Base-by-base conservation (phyloP, 202 grass and related monocot species). In the Schoenoplectus tabernaemontani region DNA sequence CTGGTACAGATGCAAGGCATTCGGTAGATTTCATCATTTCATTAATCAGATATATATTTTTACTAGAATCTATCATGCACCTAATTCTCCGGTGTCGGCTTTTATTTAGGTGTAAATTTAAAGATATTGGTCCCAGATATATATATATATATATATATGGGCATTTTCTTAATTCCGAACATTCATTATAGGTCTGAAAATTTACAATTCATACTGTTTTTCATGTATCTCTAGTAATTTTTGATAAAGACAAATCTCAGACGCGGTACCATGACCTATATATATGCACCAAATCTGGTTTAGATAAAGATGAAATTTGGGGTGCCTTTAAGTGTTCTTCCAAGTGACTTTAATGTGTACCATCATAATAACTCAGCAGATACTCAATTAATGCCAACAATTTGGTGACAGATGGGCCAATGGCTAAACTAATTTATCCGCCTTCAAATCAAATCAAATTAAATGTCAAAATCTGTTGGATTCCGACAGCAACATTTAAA, bases 1-100 rank as follows among this genome's bases (percentile, higher is more conserved):
- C 16, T 19, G 34, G 64, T 68, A 42, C 34, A 43, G 37, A 42
- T 68, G 37, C 64, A 43, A 68, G 17, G 38, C 38, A 43, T 19
- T 69, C 44, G 65, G 65, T 44, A 69, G 39, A 69, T 44, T 44
- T 69, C 38, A 69, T 44, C 8, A 69, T 69, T 69, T 69, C 3
- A 69, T 67, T 69, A 69, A 69, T 43, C 65, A 44, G 17, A 69
- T 4, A 13, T 23, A 44, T 46, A 44, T 43, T n/a, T 59, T 59
- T 65, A 65, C 38, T 22, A 7, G 65, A 68, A 69, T 9, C 38
- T 69, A 69, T 69, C 38, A 9, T 24, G n/a, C 24, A 43, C 65
- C 65, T 69, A 69, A 69, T 43, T 69, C 38, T 13, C 8, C 65
- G 65, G 38, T 44, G 65, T 9, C 38, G 39, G 9, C 19, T 69